Evolutionary conservation across 306 rosid species (phyloP), one percentile per base, ranked within the genome.

Genomic region (Sechiopsis laciniata): DNA sequence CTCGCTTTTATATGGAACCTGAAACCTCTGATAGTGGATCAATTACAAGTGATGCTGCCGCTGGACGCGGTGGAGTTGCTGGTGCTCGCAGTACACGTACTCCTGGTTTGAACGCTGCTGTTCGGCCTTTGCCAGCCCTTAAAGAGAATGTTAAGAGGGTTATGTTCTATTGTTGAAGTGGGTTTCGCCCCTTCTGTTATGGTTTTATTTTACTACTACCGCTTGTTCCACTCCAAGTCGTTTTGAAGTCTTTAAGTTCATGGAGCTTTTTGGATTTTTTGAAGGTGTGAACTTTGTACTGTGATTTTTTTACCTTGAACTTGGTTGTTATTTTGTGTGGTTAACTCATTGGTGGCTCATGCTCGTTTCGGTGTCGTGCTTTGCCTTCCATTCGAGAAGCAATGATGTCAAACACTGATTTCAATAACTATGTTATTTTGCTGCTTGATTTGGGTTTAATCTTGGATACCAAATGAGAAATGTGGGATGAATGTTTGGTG

Each of bases 1-100:
- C 97, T 54, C 88, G 99, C 4, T 95, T 91, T 75, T 95, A 95
- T 6, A 86, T 89, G 99, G 99, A 95, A 67, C 99, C 99, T 0
- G 95, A 91, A 58, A 86, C 92, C 2, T 89, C 95, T 0, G 99
- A 95, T 2, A 89, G 92, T n/a, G 99, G 92, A 0, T 91, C 99
- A 0, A 89, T 91, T 88, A 82, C 92, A 0, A 94, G 99, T 54
- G 90, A 89, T 2, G 91, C 89, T 29, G 81, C 80, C 37, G 81
- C 83, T 16, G 96, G 91, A 24, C 92, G 96, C 0, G 92, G 89
- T 4, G 84, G 81, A 53, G 68, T 72, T 74, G 84, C 83, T 15
- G 86, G 78, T 51, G 73, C 57, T 5, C 88, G 97, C 0, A 77
- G 92, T 56, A 87, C 91, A 8, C 87, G 96, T 0, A 78, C 85